A percentile compares a stretch with the other conserved stretches of the same genome.
Conservation (phyloP, 306 rosid species). For the barrel medic (Medicago truncatula) region DNA sequence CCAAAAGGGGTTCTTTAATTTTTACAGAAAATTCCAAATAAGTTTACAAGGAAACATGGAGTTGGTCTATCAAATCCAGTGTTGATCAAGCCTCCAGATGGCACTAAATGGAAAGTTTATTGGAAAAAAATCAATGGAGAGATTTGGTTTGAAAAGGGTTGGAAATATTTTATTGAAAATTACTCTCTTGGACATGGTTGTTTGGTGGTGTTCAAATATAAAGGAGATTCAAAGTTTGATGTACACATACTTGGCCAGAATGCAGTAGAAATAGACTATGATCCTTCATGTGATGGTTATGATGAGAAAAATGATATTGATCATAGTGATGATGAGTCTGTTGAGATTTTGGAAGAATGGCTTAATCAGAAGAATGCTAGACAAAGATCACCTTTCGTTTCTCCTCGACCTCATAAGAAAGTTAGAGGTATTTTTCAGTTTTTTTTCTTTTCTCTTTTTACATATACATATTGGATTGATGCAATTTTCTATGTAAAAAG, state of each 20-base stretch:
- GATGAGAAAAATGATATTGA: neutral
- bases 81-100: neutral
- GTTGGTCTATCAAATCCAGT: constrained; percentile 28
- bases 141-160: constrained; percentile 24
- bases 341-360: constrained; percentile 11
- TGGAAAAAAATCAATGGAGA: constrained; percentile 4
- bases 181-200: neutral
- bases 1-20: too few relatives aligned
- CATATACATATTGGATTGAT: too few relatives aligned
- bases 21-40: constrained; percentile 37
- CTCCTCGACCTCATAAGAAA: constrained; percentile 5
- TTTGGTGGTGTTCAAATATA: neutral
- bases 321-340: constrained; percentile 1
- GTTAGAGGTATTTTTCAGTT: neutral
- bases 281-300: neutral
- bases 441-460: neutral
- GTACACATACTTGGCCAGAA: neutral
- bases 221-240: neutral
- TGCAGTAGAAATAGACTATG: neutral
- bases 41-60: constrained; percentile 28
- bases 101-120: constrained; percentile 33
- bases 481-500: too few relatives aligned
- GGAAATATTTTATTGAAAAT: neutral
- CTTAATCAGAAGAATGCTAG: constrained; percentile 33
- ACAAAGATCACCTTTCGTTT: neutral